phyloP scores from a whole-genome alignment of 805 yeast species.

The Wickerhamomyces sydowiorum region DNA sequence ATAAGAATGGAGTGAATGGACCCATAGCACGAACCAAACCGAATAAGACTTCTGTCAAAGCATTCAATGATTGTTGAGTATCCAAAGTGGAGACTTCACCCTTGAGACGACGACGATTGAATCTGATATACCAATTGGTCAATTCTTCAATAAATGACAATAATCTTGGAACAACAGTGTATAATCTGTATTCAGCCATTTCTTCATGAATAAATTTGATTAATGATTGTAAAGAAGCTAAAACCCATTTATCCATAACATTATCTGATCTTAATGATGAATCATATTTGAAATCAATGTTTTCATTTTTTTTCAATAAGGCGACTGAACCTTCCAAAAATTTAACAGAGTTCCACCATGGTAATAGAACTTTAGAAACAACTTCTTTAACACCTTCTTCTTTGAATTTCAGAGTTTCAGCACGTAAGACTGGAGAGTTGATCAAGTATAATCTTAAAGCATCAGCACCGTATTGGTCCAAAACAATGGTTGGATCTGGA shows the following conservation, averaged over 20 bases:
- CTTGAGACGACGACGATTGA: slow-evolving; percentile 96
- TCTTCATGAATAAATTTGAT: slow-evolving; percentile 81
- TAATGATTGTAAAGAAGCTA: slow-evolving; percentile 93
- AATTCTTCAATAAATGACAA: slow-evolving; percentile 85
- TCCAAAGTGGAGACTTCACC: slow-evolving; percentile 87
- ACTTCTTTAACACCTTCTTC: slow-evolving; percentile 99
- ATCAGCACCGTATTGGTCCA: slow-evolving; percentile 94
- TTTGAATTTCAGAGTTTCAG: slow-evolving; percentile 93
- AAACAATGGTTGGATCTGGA: slow-evolving; percentile 85
- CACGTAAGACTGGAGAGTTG: slow-evolving; percentile 95
- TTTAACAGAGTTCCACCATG: slow-evolving; percentile 98
- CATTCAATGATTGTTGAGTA: slow-evolving; percentile 81
- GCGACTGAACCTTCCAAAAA: slow-evolving; percentile 94
- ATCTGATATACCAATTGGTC: slow-evolving; percentile 98
- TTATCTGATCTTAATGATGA: slow-evolving; percentile 60
- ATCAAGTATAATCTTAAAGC: slow-evolving; percentile 93
- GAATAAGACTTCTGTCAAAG: slow-evolving; percentile 84
- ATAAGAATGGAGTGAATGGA: slow-evolving; percentile 95
- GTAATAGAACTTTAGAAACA: slow-evolving; percentile 89
- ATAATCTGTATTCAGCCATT: slow-evolving; percentile 85
- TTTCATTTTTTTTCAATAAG: slow-evolving; percentile 69
- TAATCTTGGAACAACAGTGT: slow-evolving; percentile 93
- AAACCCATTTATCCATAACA: slow-evolving; percentile 96
- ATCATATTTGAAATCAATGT: slow-evolving; percentile 68
- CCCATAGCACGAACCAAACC: slow-evolving; percentile 95